Conservation (phyloP, 176 grass and related monocot genomes). For the Bolboschoenus planiculmis region DNA sequence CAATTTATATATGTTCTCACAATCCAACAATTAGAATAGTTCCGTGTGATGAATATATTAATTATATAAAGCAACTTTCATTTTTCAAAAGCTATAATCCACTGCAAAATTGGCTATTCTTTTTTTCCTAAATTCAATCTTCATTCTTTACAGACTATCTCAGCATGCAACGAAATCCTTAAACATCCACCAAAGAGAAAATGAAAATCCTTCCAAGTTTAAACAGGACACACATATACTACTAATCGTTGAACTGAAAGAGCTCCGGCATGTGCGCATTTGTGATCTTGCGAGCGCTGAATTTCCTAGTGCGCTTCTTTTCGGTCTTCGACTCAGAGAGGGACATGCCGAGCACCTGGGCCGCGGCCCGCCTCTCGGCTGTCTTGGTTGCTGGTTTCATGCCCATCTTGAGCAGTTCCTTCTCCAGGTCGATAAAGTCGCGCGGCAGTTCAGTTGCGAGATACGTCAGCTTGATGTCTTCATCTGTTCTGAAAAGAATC, state of each 20-base stretch:
- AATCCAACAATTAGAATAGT: too few species aligned
- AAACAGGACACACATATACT: neutral
- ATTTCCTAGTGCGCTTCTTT: constrained; percentile 54
- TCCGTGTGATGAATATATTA: too few species aligned
- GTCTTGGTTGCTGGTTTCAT: constrained; percentile 73
- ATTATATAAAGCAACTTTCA: too few species aligned
- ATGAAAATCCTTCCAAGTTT: neutral
- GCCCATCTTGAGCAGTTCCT: constrained; percentile 75
- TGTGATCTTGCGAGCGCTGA: constrained; percentile 60
- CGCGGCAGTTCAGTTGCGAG: constrained; percentile 50
- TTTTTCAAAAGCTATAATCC: neutral
- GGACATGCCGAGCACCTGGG: constrained; percentile 30
- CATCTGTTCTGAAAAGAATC: neutral
- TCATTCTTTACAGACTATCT: neutral
- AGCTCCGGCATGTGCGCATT: constrained; percentile 87
- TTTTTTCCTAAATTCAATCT: neutral
- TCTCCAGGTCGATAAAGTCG: constrained; percentile 77
- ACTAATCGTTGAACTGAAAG: constrained; percentile 29
- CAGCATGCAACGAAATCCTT: neutral
- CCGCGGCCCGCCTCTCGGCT: constrained; percentile 41
- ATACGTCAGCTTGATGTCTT: constrained; percentile 69
- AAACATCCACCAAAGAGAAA: neutral
- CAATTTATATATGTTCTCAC: too few species aligned
- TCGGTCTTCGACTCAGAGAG: constrained; percentile 33
- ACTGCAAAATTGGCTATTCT: neutral